Base-by-base conservation (phyloP, 352 stramenopile genomes). In the Achlya hypogyna region DNA sequence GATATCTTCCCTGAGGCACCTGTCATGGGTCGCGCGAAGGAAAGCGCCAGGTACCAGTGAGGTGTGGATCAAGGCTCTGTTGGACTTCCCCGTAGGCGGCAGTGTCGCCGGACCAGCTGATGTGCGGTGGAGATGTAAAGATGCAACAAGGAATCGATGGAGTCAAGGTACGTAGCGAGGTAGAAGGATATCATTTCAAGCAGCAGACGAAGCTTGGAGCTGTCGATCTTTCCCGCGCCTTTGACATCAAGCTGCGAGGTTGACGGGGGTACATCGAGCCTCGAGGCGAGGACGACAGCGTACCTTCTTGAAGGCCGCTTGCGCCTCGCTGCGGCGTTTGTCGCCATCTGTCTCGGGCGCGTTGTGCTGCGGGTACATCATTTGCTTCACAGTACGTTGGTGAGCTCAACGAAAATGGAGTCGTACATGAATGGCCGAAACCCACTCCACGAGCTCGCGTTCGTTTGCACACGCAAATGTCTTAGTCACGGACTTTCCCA, bases 401-500 rank as follows among this genome's bases (percentile, higher is more conserved):
- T 45, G 12, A 45, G n/a, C 38, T 45, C 38, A 45, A 45, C 2
- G 2, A n/a, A n/a, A 38, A 12, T 31, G 20, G 35, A 9, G 23
- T 23, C 23, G 29, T 52, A 64, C 54, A 10, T 28, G 27, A n/a
- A 64, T 51, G 4, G 54, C 54, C 5, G 14, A 34, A 23, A 64
- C 54, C 81, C 81, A 90, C 60, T 92, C 83, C 1, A 64, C 47
- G 18, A 87, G 72, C 53, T 90, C 83, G 8, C 73, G 75, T 16
- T 82, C 78, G 12, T 72, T 84, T 23, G 70, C 60, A 38, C 83
- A 91, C 1, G 79, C 83, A 74, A 91, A 91, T 9, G 76, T 74
- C 22, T 78, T 72, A 0, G 70, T n/a, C 51, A 89, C 89, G 20
- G 51, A 10, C 38, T 45, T n/a, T 9, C 18, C 54, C 25, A 28